phyloP scores from a whole-genome alignment of 2,329 filamentous ascomycete genomes.

The Ambrosiella beaveri region DNA sequence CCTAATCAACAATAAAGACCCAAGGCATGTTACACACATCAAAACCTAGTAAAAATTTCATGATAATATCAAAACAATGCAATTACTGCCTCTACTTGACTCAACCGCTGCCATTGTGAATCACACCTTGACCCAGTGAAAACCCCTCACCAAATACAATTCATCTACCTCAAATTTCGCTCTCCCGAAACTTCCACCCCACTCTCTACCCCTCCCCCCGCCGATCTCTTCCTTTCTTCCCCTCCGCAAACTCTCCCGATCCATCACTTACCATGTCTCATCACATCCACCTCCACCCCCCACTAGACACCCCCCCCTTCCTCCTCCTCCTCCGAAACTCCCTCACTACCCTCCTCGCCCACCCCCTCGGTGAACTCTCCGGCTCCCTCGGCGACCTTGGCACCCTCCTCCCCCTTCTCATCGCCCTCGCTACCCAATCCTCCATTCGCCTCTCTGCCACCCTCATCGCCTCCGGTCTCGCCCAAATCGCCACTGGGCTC shows the following conservation, averaged over 20 bases:
- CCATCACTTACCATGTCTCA: not conserved
- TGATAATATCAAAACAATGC: too few relatives aligned
- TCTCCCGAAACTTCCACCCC: not conserved
- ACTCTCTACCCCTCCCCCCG: not conserved
- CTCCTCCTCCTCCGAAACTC: constrained; percentile 27
- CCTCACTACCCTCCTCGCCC: constrained; percentile 27
- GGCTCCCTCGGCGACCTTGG: constrained; percentile 78
- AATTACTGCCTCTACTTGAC: too few relatives aligned
- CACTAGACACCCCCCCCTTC: constrained; percentile 14
- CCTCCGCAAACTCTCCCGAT: not conserved
- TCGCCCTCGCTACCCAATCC: constrained; percentile 60
- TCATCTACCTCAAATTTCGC: too few relatives aligned
- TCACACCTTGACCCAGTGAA: too few relatives aligned
- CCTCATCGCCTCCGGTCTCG: constrained; percentile 72
- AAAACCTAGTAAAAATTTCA: too few relatives aligned
- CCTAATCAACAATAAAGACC: too few relatives aligned
- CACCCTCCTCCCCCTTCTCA: constrained; percentile 75
- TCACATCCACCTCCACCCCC: not conserved
- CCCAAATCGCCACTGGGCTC: constrained; percentile 67
- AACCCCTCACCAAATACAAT: too few relatives aligned
- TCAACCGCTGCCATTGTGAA: too few relatives aligned
- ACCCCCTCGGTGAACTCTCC: constrained; percentile 56
- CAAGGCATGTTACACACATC: too few relatives aligned
- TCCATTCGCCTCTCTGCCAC: constrained; percentile 73
- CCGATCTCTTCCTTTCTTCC: not conserved